These are phyloP conservation scores for Diutina mesorugosa DNA, from an alignment of 1,139 yeast species.

Conservation along the genomic window DNA sequence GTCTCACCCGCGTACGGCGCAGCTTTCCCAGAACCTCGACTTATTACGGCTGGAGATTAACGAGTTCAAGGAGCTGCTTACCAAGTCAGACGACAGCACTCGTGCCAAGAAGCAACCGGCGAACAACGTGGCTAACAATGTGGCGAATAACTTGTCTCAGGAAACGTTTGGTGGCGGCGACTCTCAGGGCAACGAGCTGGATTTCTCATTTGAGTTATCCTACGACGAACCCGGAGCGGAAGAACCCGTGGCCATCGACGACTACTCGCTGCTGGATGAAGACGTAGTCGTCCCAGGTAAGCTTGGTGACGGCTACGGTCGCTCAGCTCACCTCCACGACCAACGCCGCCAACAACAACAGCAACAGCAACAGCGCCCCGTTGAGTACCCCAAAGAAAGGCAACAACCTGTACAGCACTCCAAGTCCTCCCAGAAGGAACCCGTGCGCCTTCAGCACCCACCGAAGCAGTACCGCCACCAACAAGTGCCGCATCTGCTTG, in stretches of 20 bases:
- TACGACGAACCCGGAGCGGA: slow-evolving; percentile 15
- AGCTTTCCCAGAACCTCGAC: slow-evolving; percentile 29
- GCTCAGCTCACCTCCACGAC: not conserved
- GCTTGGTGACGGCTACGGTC: not conserved
- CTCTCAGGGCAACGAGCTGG: slow-evolving; percentile 8
- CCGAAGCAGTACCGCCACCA: slow-evolving; percentile 1
- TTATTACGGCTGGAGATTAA: slow-evolving; percentile 30
- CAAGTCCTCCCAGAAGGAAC: not conserved
- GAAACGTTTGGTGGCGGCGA: not conserved
- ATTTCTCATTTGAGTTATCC: slow-evolving; percentile 28
- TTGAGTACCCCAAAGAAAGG: not conserved
- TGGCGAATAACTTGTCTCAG: slow-evolving; percentile 4
- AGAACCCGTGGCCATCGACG: not conserved
- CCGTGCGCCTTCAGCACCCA: not conserved
- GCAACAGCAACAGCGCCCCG: not conserved
- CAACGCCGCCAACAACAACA: not conserved
- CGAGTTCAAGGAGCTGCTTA: slow-evolving; percentile 33
- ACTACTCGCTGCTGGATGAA: not conserved
- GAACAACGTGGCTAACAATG: slow-evolving; percentile 3
- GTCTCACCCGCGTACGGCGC: not conserved
- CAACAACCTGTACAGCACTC: not conserved
- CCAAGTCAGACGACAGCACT: slow-evolving; percentile 12
- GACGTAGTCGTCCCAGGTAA: not conserved
- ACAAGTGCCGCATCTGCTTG: not conserved
- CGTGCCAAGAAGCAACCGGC: slow-evolving; percentile 3